Conservation (phyloP, 495 filamentous ascomycete species). For the Aspergillus panamensis region DNA sequence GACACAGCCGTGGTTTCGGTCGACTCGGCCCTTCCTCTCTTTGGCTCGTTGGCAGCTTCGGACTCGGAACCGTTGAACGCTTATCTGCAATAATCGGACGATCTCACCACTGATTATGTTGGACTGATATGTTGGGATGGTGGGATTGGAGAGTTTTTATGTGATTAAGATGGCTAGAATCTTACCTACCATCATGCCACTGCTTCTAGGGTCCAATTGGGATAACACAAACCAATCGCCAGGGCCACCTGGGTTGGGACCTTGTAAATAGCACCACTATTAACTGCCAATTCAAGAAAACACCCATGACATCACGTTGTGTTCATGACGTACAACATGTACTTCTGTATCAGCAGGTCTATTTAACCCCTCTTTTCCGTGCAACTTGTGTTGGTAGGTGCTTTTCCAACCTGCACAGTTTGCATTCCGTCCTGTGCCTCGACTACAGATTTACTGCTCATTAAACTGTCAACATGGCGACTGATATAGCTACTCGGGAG, state of each 20-base stretch:
- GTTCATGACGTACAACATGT: conserved; percentile 29
- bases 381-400: background rate
- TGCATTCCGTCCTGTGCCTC: background rate
- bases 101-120: background rate
- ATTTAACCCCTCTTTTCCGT: conserved; percentile 6
- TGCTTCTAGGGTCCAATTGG: background rate
- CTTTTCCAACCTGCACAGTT: background rate
- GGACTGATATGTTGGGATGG: background rate
- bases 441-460: background rate
- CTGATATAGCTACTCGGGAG: conserved; percentile 52
- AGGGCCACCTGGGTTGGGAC: background rate
- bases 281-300: background rate
- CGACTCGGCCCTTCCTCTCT: too few species aligned
- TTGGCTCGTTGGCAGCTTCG: background rate
- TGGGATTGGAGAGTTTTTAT: background rate
- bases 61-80: background rate
- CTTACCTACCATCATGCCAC: background rate
- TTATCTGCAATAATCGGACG: conserved; percentile 3
- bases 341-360: background rate
- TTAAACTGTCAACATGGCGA: conserved; percentile 36
- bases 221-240: background rate
- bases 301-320: conserved; percentile 39
- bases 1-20: too few species aligned
- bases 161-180: background rate
- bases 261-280: conserved; percentile 1